Evolutionary conservation across 768 basidiomycete genomes (phyloP).

Genomic region (Xerocomus spinulosus): DNA sequence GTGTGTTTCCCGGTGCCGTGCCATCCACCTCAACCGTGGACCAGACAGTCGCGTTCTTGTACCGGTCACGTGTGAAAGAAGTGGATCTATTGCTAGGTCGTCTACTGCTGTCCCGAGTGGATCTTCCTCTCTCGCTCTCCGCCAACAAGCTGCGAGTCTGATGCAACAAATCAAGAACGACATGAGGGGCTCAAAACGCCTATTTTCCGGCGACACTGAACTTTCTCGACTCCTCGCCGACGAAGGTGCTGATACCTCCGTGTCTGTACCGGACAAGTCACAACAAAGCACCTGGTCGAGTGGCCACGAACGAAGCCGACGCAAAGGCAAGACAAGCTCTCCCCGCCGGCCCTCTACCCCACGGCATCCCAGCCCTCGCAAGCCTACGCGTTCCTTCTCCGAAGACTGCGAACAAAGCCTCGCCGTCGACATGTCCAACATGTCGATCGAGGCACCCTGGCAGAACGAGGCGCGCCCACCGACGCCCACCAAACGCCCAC

Average conservation of each 20-base stretch:
- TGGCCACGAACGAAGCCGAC: constrained; percentile 26
- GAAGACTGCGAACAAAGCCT: constrained; percentile 42
- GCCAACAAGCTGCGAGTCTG: constrained; percentile 69
- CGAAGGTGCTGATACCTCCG: constrained; percentile 10
- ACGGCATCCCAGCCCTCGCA: constrained; percentile 43
- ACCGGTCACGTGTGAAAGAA: constrained; percentile 13
- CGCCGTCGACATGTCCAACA: constrained; percentile 38
- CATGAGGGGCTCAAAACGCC: constrained; percentile 61
- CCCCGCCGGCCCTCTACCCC: constrained; percentile 33
- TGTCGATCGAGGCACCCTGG: constrained; percentile 41
- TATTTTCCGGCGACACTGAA: constrained; percentile 67
- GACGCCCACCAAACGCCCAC: constrained; percentile 6
- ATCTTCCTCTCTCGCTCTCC: constrained; percentile 64
- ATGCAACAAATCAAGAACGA: constrained; percentile 86
- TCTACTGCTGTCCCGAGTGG: constrained; percentile 32
- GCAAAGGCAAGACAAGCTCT: constrained; percentile 24
- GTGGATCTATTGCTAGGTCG: constrained; percentile 10
- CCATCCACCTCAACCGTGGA: constrained; percentile 1
- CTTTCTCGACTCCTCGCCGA: constrained; percentile 36
- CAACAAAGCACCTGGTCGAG: constrained; percentile 27
- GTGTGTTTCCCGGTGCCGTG: constrained; percentile 1
- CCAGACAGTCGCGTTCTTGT: constrained; percentile 12
- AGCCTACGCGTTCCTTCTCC: constrained; percentile 35
- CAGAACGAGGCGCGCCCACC: constrained; percentile 18
- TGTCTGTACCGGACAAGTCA: constrained; percentile 16